phyloP scores from a whole-genome alignment of 2,329 filamentous ascomycete genomes.

The Pyricularia grisea region DNA sequence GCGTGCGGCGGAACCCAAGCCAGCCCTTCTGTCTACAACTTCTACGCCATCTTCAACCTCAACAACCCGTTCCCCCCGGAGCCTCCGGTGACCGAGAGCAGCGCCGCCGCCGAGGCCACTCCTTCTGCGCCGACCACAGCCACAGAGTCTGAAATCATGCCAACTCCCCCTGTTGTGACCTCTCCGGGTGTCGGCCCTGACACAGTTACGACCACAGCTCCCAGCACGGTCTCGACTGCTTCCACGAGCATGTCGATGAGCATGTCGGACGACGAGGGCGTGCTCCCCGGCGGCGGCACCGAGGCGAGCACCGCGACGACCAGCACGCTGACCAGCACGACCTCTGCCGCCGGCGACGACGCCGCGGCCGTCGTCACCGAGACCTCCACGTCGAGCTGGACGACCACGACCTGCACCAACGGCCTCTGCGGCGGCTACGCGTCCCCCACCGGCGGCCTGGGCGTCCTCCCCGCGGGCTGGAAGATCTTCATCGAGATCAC shows the following conservation, averaged over 20 bases:
- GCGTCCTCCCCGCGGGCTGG: background rate
- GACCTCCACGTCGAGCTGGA: background rate
- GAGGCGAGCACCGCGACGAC: background rate
- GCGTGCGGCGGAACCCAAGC: background rate
- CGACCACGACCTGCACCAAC: conserved; percentile 3
- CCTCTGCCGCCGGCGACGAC: background rate
- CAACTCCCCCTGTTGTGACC: background rate
- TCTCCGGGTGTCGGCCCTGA: background rate
- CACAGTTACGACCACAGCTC: background rate
- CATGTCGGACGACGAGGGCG: background rate
- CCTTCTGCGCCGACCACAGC: background rate
- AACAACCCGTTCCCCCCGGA: background rate
- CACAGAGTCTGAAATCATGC: background rate
- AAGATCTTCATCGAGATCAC: conserved; percentile 2
- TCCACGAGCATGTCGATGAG: background rate
- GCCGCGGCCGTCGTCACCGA: background rate
- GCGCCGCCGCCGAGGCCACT: background rate
- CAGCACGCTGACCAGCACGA: background rate
- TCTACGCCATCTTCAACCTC: background rate
- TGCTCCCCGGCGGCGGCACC: background rate
- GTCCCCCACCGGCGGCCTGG: background rate
- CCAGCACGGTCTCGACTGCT: background rate
- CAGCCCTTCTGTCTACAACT: background rate
- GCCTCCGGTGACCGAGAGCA: background rate
- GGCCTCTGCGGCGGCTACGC: background rate